Conservation (phyloP, 805 yeast genomes). For the Starmera caribaea region DNA sequence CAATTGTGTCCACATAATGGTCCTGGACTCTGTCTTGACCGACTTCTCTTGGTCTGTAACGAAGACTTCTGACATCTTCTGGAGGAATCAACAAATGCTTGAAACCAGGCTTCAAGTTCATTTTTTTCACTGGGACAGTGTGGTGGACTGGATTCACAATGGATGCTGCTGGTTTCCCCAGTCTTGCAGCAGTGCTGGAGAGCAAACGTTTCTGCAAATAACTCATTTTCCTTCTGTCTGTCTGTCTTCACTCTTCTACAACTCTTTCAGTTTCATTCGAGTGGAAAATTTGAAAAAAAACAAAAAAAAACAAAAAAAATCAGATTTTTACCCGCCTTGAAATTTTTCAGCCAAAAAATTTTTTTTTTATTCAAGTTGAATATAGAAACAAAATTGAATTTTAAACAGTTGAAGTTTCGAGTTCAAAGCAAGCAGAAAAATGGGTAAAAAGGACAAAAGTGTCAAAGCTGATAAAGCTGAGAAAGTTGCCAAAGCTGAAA, state of each 20-base stretch:
- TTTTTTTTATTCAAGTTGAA: too few species aligned
- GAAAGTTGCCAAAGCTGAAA: too few species aligned
- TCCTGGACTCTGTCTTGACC: conserved; percentile 72
- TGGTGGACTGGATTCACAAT: conserved; percentile 91
- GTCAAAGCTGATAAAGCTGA: neutral
- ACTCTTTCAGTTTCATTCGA: too few species aligned
- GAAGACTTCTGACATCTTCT: conserved; percentile 72
- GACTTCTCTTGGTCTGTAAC: conserved; percentile 64
- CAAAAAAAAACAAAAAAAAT: too few species aligned
- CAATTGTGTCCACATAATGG: conserved; percentile 65
- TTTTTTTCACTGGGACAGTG: conserved; percentile 64
- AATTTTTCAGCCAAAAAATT: too few species aligned
- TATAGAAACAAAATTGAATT: too few species aligned
- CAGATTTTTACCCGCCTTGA: too few species aligned
- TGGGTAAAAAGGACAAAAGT: conserved; percentile 38
- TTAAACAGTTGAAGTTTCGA: too few species aligned
- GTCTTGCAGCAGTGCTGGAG: conserved; percentile 17
- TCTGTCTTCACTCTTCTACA: too few species aligned
- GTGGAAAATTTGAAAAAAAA: too few species aligned
- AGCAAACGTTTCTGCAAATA: conserved; percentile 8
- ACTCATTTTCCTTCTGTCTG: too few species aligned
- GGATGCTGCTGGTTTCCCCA: conserved; percentile 48
- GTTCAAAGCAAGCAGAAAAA: conserved; percentile 9
- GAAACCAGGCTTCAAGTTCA: conserved; percentile 64
- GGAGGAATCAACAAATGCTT: conserved; percentile 57